Base-by-base conservation (phyloP, 768 basidiomycete species). In the Lactarius akahatsu region DNA sequence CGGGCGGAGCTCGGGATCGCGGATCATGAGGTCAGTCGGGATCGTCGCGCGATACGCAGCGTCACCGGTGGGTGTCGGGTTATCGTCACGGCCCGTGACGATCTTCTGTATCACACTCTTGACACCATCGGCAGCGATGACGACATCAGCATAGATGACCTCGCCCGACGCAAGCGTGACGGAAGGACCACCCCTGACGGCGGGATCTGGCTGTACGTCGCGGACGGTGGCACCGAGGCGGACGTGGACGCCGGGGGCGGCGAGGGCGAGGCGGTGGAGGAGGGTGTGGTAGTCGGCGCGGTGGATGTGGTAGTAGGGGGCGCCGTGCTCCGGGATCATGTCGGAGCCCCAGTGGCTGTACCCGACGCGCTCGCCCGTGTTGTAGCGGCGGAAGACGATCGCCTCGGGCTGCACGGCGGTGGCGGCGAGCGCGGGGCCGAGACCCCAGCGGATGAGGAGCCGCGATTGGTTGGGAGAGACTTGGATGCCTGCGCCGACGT, bases 31-130 rank as follows among this genome's bases (percentile, higher is more conserved):
- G 43, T 72, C 76, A 0, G 84, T 78, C 2, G 82, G 77, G 41
- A 89, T 76, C 34, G 81, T 76, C 5, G 84, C 83, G 59, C 87
- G 80, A 70, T 86, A 89, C 0, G 85, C 87, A 0, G 85, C 83
- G 70, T 89, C 86, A 0, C 86, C 88, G 0, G 88, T 88, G 4
- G 84, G 78, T 10, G 70, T 68, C 0, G 79, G 80, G 0, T 82
- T 78, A 40, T 78, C 78, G 52, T 81, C 78, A 0, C 75, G 75
- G 0, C 79, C 80, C 0, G 84, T 80, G n/a, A 86, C 80, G 40
- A 83, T 79, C 38, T 81, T 76, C 69, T 82, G 81, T 1, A 85
- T 70, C 18, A 75, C 66, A 69, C 85, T 86, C 74, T 83, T 86
- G 59, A 83, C 74, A 32, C 78, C 78, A 58, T 78, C 79, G 10